A percentile compares a stretch with the other conserved stretches of the same genome.
Evolutionary conservation across 2,329 filamentous ascomycete species (phyloP).

Genomic region (Hortaea sp.): DNA sequence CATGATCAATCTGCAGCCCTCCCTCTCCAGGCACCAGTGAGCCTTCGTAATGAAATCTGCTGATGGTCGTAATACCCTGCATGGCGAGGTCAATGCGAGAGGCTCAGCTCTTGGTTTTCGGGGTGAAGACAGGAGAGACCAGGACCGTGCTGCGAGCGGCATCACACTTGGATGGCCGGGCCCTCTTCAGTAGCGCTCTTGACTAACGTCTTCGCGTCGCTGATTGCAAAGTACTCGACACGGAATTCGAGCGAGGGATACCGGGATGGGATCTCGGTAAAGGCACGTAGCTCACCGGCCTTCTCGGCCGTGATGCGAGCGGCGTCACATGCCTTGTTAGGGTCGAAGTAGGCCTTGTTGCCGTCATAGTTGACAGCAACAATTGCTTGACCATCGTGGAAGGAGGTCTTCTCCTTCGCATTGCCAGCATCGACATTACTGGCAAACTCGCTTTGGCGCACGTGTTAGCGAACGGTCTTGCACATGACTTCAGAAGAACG

Average conservation of each 20-base stretch:
- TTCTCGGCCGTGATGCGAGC: slow-evolving; percentile 10
- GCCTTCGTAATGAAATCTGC: too few species aligned
- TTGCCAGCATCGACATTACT: neutral
- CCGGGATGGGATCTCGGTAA: slow-evolving; percentile 6
- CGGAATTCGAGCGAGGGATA: slow-evolving; percentile 15
- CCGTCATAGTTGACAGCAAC: slow-evolving; percentile 11
- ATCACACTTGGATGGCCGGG: neutral
- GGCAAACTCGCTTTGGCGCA: slow-evolving; percentile 12
- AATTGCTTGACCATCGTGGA: slow-evolving; percentile 20
- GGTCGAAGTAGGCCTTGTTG: slow-evolving; percentile 7
- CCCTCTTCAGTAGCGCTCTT: slow-evolving; percentile 1
- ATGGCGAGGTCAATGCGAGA: too few species aligned
- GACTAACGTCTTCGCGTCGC: slow-evolving; percentile 11
- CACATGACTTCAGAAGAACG: neutral
- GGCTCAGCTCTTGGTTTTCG: too few species aligned
- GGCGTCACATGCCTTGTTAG: slow-evolving; percentile 2
- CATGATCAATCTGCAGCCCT: too few species aligned
- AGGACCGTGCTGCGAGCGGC: too few species aligned
- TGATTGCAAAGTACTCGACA: slow-evolving; percentile 19
- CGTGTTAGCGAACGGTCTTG: slow-evolving; percentile 7
- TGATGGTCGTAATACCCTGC: too few species aligned
- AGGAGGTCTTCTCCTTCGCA: slow-evolving; percentile 4
- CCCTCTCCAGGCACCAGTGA: too few species aligned
- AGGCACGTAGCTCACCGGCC: slow-evolving; percentile 16
- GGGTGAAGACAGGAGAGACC: too few species aligned